phyloP scores from a whole-genome alignment of 1,284 basidiomycete species.

The Uromyces viciae-fabae region DNA sequence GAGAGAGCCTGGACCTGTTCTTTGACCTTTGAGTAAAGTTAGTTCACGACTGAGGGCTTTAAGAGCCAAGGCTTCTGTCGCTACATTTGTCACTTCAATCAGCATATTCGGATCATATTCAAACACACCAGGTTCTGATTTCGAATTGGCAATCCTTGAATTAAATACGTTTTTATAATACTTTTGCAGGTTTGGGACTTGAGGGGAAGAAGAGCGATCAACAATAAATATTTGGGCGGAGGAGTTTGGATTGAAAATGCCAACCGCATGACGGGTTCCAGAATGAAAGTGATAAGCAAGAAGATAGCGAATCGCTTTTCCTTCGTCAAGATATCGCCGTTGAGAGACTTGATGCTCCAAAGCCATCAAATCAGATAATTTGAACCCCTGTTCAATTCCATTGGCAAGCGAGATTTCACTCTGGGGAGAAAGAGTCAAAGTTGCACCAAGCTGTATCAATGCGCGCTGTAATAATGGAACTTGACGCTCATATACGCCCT shows the following conservation, averaged over 20 bases:
- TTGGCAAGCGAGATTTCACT: conserved; percentile 70
- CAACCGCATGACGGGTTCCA: conserved; percentile 80
- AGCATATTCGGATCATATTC: conserved; percentile 69
- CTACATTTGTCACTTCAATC: conserved; percentile 72
- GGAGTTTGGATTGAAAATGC: conserved; percentile 74
- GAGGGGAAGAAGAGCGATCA: conserved; percentile 78
- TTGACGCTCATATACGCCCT: conserved; percentile 91
- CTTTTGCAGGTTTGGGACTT: conserved; percentile 73
- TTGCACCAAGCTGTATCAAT: conserved; percentile 76
- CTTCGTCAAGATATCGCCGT: conserved; percentile 72
- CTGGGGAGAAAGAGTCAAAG: conserved; percentile 68
- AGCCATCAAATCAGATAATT: conserved; percentile 75
- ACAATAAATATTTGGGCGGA: conserved; percentile 67
- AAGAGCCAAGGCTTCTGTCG: conserved; percentile 72
- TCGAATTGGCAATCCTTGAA: conserved; percentile 55
- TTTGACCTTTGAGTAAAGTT: conserved; percentile 61
- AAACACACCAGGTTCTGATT: conserved; percentile 57
- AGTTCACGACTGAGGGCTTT: conserved; percentile 87
- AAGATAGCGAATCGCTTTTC: conserved; percentile 71
- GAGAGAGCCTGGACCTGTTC: conserved; percentile 65
- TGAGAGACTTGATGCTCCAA: conserved; percentile 63
- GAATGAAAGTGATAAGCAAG: conserved; percentile 85
- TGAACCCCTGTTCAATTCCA: conserved; percentile 77
- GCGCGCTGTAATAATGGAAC: conserved; percentile 80
- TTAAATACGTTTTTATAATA: conserved; percentile 66